Evolutionary conservation across 2,329 filamentous ascomycete species (phyloP), one percentile per base, ranked within the genome.

Genomic region (Xylariaceae sp.): DNA sequence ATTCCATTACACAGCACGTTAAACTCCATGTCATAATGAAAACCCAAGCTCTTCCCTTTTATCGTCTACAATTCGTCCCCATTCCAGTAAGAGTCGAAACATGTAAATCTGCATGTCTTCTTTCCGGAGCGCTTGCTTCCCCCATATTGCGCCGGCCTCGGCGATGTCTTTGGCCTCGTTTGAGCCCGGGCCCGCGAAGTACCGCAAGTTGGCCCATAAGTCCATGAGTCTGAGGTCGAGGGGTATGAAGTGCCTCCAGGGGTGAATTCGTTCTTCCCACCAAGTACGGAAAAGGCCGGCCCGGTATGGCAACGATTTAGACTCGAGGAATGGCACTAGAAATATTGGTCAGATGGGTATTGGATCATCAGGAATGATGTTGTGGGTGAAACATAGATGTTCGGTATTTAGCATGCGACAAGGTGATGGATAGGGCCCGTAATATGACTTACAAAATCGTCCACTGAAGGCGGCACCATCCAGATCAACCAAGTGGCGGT

Each of bases 241-340:
- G 0, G 84, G 84, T 0, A 86, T 75, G 57, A 83, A 87, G 65
- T 87, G 84, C 18, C 73, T 70, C 84, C 84, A 88, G 0, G 80
- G 74, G 13, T 81, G 71, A 2, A 87, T 66, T 2, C 84, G 74
- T 33, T 78, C 75, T 58, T 86, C 83, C 60, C 84, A 83, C 84
- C 84, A 88, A 51, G 86, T 83, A 19, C 76, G 73, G 63, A 84
- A 87, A 19, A 85, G 70, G 2, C 80, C 83, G 0, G 79, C 76
- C 55, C 84, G 83, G 63, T 86, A 76, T 0, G 79, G 78, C 2
- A 84, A 64, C 3, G 75, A 79, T 1, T 67, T 74, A 12, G 73
- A 78, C 13, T 71, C 67, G 12, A 86, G 64, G 59, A 84, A 83
- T 0, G 72, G 72, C 9, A 75, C 22, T 28, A 28, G 4, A 28